Evolutionary conservation across 306 rosid species (phyloP).

Genomic region (Phaseolus lunatus): DNA sequence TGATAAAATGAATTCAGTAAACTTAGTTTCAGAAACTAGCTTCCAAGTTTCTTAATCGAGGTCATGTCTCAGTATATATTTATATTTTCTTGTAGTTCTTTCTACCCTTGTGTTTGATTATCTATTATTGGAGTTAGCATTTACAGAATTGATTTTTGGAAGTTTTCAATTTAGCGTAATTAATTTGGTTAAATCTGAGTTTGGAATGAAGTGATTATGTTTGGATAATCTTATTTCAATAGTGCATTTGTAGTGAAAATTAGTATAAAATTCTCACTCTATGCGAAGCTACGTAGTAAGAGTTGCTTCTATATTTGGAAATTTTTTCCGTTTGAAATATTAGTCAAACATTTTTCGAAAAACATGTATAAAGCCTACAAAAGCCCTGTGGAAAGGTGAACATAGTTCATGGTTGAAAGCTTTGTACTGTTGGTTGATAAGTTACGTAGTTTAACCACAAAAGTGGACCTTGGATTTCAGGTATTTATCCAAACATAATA

Average conservation of each 20-base stretch:
- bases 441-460: neutral
- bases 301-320: neutral
- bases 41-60: slow-evolving; percentile 4
- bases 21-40: neutral
- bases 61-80: neutral
- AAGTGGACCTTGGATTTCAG: no score
- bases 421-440: neutral
- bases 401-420: neutral
- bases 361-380: no score
- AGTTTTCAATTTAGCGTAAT: neutral
- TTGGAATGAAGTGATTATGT: neutral
- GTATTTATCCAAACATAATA: no score
- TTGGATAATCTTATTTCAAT: neutral
- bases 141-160: neutral
- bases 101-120: neutral
- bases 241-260: neutral
- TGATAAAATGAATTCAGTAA: slow-evolving; percentile 2
- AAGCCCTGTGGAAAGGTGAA: neutral
- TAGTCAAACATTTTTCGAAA: neutral
- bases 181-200: neutral
- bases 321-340: neutral
- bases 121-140: neutral
- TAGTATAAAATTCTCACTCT: neutral
- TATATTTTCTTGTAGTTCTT: neutral
- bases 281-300: neutral